These are phyloP conservation scores for Melastoma malabathricum DNA, from an alignment of 345 rosid genomes.

Conservation along the genomic window DNA sequence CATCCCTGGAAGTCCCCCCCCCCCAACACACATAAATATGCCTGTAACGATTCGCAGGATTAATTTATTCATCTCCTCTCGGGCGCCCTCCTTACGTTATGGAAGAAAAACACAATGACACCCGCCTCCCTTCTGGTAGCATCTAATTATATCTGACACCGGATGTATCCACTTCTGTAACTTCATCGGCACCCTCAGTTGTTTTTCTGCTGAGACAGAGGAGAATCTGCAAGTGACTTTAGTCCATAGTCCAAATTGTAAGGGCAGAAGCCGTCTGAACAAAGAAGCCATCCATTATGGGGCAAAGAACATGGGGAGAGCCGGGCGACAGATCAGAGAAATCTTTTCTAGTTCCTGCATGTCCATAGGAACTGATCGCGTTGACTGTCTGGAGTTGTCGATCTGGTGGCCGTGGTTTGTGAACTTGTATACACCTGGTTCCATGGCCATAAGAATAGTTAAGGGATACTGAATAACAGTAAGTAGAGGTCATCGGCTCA, in stretches of 20 bases:
- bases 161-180: conserved; percentile 22
- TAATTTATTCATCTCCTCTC: neutral
- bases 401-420: conserved; percentile 29
- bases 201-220: conserved; percentile 10
- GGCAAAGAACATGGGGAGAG: conserved; percentile 39
- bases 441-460: neutral
- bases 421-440: conserved; percentile 30
- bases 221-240: conserved; percentile 22
- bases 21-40: conserved; percentile 42
- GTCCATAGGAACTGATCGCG: conserved; percentile 42
- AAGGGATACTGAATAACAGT: neutral
- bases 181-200: conserved; percentile 9
- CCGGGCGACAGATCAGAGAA: conserved; percentile 15
- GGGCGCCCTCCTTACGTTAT: too few species aligned
- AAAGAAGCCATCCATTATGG: conserved; percentile 9
- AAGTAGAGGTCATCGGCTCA: too few species aligned
- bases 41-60: conserved; percentile 14
- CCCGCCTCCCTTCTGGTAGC: conserved; percentile 57
- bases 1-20: conserved; percentile 42
- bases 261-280: neutral
- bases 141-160: conserved; percentile 36
- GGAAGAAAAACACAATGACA: neutral
- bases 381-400: conserved; percentile 32
- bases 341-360: conserved; percentile 30
- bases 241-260: neutral